Percentiles rank a stretch among this genome's conserved stretches.
phyloP scores from a whole-genome alignment of 2,329 filamentous ascomycete species.

The Dactylellina leptospora region DNA sequence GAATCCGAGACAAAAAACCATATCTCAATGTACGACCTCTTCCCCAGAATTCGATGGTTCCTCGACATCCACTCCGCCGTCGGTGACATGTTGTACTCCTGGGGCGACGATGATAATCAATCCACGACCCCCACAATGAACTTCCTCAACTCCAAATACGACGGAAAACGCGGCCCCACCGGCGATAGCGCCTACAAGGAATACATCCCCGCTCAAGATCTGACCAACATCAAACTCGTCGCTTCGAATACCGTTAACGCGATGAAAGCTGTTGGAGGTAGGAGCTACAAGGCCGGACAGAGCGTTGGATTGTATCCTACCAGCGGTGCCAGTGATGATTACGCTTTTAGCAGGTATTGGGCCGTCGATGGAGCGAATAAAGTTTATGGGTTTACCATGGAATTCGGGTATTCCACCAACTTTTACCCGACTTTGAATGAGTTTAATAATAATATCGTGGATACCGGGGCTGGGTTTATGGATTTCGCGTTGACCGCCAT shows the following conservation, averaged over 20 bases:
- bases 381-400: conserved; percentile 61
- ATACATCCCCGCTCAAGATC: conserved; percentile 60
- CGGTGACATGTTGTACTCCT: conserved; percentile 67
- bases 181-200: conserved; percentile 62
- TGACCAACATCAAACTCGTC: conserved; percentile 59
- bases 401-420: conserved; percentile 61
- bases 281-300: conserved; percentile 58
- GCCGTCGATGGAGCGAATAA: conserved; percentile 60
- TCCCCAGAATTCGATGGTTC: conserved; percentile 67
- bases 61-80: conserved; percentile 69
- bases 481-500: conserved; percentile 60
- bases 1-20: conserved; percentile 69
- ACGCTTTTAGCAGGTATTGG: conserved; percentile 60
- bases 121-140: conserved; percentile 63
- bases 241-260: conserved; percentile 59
- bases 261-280: conserved; percentile 60
- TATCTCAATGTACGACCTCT: conserved; percentile 65
- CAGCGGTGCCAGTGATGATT: conserved; percentile 60
- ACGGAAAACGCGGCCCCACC: conserved; percentile 65
- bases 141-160: conserved; percentile 66
- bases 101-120: conserved; percentile 68
- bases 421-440: conserved; percentile 61
- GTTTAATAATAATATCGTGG: conserved; percentile 61
- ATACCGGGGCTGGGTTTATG: conserved; percentile 62
- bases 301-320: conserved; percentile 61